phyloP scores from a whole-genome alignment of 1,284 basidiomycete species.

The Tetrapyrgos nigripes region DNA sequence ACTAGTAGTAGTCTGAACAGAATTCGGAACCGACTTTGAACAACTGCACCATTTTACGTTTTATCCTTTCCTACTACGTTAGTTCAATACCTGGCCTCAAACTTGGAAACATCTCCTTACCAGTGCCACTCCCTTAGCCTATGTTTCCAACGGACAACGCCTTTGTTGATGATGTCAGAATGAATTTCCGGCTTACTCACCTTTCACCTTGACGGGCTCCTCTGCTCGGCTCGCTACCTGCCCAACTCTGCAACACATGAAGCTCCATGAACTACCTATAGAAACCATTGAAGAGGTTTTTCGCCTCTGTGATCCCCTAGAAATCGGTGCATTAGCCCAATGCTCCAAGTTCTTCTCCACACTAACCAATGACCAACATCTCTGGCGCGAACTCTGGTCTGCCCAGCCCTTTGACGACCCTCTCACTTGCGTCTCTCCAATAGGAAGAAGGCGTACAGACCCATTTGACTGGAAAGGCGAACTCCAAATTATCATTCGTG shows the following conservation, averaged over 20 bases:
- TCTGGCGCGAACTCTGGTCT: conserved; percentile 72
- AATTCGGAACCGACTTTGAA: no score
- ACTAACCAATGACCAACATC: conserved; percentile 50
- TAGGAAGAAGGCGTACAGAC: conserved; percentile 40
- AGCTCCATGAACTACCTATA: conserved; percentile 48
- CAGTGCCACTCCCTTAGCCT: no score
- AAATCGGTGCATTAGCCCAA: conserved; percentile 56
- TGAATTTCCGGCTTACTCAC: no score
- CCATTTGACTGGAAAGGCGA: conserved; percentile 58
- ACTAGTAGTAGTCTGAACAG: no score
- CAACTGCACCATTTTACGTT: no score
- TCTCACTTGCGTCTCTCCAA: conserved; percentile 46
- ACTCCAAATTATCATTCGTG: conserved; percentile 58
- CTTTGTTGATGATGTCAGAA: no score
- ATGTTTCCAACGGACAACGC: no score
- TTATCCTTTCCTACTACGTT: no score
- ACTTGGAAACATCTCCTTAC: no score
- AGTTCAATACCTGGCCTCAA: no score
- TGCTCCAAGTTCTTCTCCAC: conserved; percentile 50
- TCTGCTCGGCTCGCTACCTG: no score
- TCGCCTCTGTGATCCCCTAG: conserved; percentile 57
- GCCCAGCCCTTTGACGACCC: conserved; percentile 65
- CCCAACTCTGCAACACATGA: background rate
- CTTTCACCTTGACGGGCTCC: no score
- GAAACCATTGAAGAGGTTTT: conserved; percentile 65